Conservation (phyloP, 495 filamentous ascomycete genomes). For the Friedmanniomyces simplex region DNA sequence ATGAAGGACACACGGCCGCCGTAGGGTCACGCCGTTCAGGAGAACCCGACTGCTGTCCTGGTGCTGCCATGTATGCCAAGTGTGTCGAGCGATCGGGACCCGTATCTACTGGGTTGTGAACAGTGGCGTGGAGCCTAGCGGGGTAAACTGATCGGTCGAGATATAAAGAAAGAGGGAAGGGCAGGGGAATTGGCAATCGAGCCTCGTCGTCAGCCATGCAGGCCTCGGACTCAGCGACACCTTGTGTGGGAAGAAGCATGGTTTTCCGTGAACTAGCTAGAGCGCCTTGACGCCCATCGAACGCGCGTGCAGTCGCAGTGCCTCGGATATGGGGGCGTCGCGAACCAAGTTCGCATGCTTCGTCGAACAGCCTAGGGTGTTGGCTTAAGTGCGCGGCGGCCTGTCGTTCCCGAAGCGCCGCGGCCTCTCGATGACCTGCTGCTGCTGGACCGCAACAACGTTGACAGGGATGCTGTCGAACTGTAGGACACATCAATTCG, state of each 20-base stretch:
- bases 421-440: constrained; percentile 71
- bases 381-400: constrained; percentile 33
- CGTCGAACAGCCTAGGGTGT: neutral
- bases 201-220: constrained; percentile 50
- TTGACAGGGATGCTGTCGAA: constrained; percentile 97
- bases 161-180: constrained; percentile 1
- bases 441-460: constrained; percentile 78
- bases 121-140: neutral
- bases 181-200: constrained; percentile 72
- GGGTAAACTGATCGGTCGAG: neutral
- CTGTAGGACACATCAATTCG: constrained; percentile 37
- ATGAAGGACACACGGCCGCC: too few relatives aligned
- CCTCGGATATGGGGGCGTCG: neutral
- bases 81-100: too few relatives aligned
- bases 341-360: too few relatives aligned
- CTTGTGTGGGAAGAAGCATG: constrained; percentile 48
- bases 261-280: constrained; percentile 29
- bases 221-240: constrained; percentile 78
- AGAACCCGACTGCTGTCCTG: too few relatives aligned
- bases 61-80: too few relatives aligned
- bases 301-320: neutral
- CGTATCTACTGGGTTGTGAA: too few relatives aligned
- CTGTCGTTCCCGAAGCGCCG: constrained; percentile 49
- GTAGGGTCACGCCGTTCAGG: too few relatives aligned
- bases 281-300: neutral